Evolutionary conservation across 2,329 filamentous ascomycete species (phyloP), one percentile per base, ranked within the genome.

Genomic region (Scolecobasidium constrictum): DNA sequence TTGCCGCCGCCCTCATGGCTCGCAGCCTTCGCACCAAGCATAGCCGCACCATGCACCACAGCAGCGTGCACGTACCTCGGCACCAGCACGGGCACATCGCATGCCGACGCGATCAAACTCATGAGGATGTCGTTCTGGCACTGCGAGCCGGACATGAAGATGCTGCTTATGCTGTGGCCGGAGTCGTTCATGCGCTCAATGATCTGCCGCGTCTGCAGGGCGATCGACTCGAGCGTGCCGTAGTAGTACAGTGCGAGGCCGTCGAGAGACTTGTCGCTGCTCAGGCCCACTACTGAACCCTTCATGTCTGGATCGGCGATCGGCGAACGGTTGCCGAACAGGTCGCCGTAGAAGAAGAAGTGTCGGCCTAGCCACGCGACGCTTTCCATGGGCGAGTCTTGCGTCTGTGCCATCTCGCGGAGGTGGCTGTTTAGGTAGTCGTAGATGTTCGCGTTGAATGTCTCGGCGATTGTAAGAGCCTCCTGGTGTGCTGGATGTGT

Each of bases 61-160:
- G 92, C 92, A 1, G 90, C 90, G 57, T 94, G 85, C 46, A 95
- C 86, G 56, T 98, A 96, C 40, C 83, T 76, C 1, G 92, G 92
- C 44, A 96, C 94, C 28, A 95, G 69, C 16, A 98, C 90, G 1
- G 90, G 90, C 81, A 94, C 88, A 52, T 79, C 73, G 64, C 90
- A 96, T 1, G 83, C 83, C 0, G 88, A 92, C 12, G 92, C 87
- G 53, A 98, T 83, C 13, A 98, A 77, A 45, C 79, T 75, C 81
- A 98, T 94, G 43, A 98, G 72, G 47, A 96, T 78, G 23, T 82
- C 78, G 63, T 98, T 98, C 65, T 95, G 88, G 69, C 92, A 98
- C 62, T 96, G 92, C 9, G 86, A 93, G 47, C 92, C 92, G 4
- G 86, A 94, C 92, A 98, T 96, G 76, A 96, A 98, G 64, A 98